These are phyloP conservation scores for Suillus cothurnatus DNA, from an alignment of 768 basidiomycete genomes.

Conservation along the genomic window DNA sequence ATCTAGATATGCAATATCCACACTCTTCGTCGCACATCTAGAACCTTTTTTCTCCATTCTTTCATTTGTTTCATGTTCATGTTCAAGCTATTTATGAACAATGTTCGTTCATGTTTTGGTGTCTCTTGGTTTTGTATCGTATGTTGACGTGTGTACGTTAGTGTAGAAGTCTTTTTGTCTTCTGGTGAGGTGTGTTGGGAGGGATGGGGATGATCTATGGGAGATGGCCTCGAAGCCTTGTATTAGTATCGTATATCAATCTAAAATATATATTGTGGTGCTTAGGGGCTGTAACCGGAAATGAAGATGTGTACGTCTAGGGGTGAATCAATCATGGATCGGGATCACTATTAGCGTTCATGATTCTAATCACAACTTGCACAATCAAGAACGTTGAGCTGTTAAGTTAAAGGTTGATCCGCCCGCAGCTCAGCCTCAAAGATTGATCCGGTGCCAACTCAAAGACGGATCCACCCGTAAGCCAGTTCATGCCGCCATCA, in stretches of 20 bases:
- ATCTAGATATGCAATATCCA: constrained; percentile 13
- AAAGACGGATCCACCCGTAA: background rate
- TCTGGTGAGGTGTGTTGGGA: background rate
- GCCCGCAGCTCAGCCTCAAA: background rate
- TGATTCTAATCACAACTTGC: background rate
- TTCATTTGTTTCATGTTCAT: background rate
- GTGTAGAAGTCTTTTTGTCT: background rate
- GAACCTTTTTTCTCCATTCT: background rate
- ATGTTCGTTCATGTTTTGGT: background rate
- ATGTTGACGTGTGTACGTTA: constrained; percentile 15
- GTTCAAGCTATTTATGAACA: constrained; percentile 5
- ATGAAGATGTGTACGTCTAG: background rate
- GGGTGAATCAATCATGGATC: background rate
- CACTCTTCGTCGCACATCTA: constrained; percentile 8
- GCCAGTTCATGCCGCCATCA: background rate
- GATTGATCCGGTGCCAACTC: background rate
- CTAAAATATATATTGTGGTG: constrained; percentile 7
- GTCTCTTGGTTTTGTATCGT: background rate
- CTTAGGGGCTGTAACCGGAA: background rate
- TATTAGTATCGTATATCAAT: constrained; percentile 31
- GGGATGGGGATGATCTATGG: constrained; percentile 7
- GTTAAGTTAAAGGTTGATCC: background rate
- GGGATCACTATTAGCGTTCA: background rate
- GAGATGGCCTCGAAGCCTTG: constrained; percentile 18
- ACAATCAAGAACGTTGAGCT: background rate